Percentiles rank a stretch among this genome's conserved stretches.
phyloP scores from a whole-genome alignment of 306 rosid species.

The Acacia acuminata region DNA sequence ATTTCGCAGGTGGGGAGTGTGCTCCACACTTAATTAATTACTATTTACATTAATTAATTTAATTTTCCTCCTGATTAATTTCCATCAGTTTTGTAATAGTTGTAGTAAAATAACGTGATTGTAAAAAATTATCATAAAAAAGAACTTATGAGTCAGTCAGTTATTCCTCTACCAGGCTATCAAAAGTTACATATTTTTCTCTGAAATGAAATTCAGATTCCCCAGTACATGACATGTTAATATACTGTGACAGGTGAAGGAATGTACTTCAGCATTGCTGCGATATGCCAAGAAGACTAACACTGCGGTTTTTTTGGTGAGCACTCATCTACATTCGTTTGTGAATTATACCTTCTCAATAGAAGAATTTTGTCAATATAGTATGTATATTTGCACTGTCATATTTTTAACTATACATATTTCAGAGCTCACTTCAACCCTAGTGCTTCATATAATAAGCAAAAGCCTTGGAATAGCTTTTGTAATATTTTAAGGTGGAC shows the following conservation, averaged over 20 bases:
- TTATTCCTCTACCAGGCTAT: constrained; percentile 15
- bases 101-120: constrained; percentile 11
- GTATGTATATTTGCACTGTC: not conserved
- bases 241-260: constrained; percentile 71
- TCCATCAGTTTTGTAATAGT: constrained; percentile 12
- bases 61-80: not conserved
- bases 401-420: not conserved
- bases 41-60: constrained; percentile 1
- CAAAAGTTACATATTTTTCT: constrained; percentile 16
- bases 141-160: not conserved
- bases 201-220: constrained; percentile 23
- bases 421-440: not conserved
- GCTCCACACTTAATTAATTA: constrained; percentile 20
- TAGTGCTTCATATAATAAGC: not conserved
- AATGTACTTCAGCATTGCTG: constrained; percentile 86
- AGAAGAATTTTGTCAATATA: not conserved
- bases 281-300: constrained; percentile 81
- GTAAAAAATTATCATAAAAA: not conserved
- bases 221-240: constrained; percentile 29
- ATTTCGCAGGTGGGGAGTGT: constrained; percentile 55
- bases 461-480: not conserved
- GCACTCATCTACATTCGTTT: constrained; percentile 22
- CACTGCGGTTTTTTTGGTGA: constrained; percentile 78
- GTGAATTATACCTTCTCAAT: not conserved
- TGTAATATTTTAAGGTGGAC: not conserved